A percentile compares a stretch with the other conserved stretches of the same genome.
These are phyloP conservation scores for Exophiala alcalophila DNA, from an alignment of 2,329 filamentous ascomycete species.

Conservation along the genomic window DNA sequence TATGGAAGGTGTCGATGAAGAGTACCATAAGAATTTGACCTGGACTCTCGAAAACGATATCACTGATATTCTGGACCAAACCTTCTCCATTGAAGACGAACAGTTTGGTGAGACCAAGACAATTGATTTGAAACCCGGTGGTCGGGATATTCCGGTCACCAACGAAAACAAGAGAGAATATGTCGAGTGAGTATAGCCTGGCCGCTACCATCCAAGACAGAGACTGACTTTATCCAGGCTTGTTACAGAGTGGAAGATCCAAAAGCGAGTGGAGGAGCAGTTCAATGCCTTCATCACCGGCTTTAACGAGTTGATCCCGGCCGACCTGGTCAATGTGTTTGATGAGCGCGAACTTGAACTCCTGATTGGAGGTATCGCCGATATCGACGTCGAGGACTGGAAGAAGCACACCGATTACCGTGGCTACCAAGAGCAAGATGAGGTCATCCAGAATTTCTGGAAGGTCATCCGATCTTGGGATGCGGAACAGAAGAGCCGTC, in stretches of 20 bases:
- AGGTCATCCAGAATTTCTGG: constrained; percentile 99
- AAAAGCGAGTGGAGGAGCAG: constrained; percentile 96
- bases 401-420: constrained; percentile 99
- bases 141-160: constrained; percentile 89
- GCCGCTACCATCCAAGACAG: not conserved
- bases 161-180: constrained; percentile 99
- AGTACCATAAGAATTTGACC: constrained; percentile 92
- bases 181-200: constrained; percentile 67
- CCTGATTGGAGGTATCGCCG: constrained; percentile 97
- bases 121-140: constrained; percentile 87
- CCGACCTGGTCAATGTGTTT: constrained; percentile 96
- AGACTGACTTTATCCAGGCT: constrained; percentile 49
- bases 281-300: constrained; percentile 97
- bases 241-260: constrained; percentile 98
- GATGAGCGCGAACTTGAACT: constrained; percentile 96
- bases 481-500: constrained; percentile 93
- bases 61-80: constrained; percentile 88
- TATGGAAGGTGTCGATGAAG: constrained; percentile 98
- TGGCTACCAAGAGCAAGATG: constrained; percentile 95
- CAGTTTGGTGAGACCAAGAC: constrained; percentile 92
- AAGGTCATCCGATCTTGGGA: constrained; percentile 93
- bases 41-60: constrained; percentile 99
- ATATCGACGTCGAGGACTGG: constrained; percentile 99
- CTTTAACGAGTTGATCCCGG: constrained; percentile 95
- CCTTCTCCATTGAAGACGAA: constrained; percentile 96